Evolutionary conservation across 2,329 filamentous ascomycete genomes (phyloP).

Genomic region (Penicillium verrucosum): DNA sequence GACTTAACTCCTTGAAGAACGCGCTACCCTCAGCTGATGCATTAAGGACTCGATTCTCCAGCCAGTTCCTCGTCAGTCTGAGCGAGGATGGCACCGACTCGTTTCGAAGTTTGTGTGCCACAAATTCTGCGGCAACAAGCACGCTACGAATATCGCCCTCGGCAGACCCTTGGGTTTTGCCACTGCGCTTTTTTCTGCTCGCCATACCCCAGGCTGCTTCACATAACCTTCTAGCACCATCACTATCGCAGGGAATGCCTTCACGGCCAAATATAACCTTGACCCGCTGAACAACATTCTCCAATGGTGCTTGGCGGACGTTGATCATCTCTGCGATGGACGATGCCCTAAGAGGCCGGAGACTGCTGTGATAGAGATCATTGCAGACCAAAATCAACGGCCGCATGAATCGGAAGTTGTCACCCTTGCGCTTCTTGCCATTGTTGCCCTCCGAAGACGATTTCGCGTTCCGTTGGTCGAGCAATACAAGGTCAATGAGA

Average conservation of each 20-base stretch:
- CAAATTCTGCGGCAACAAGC: conserved; percentile 64
- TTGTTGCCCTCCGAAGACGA: conserved; percentile 26
- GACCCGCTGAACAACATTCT: conserved; percentile 77
- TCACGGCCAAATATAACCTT: conserved; percentile 85
- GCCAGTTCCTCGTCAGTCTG: conserved; percentile 56
- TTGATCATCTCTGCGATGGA: conserved; percentile 85
- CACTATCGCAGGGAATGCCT: conserved; percentile 80
- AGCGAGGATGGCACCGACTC: conserved; percentile 34
- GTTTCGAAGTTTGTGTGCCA: conserved; percentile 57
- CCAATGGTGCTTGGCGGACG: conserved; percentile 81
- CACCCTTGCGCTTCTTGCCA: conserved; percentile 62
- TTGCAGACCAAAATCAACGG: conserved; percentile 95
- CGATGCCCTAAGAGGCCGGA: conserved; percentile 82
- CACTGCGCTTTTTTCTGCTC: conserved; percentile 52
- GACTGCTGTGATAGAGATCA: conserved; percentile 87
- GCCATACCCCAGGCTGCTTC: conserved; percentile 65
- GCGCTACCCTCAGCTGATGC: conserved; percentile 52
- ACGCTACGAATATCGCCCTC: conserved; percentile 61
- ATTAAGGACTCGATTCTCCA: conserved; percentile 57
- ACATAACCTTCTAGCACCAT: conserved; percentile 73
- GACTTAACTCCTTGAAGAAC: conserved; percentile 57
- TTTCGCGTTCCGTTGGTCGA: conserved; percentile 76
- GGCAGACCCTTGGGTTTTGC: conserved; percentile 44
- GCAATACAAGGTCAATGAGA: conserved; percentile 79
- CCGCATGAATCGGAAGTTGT: conserved; percentile 81